Evolutionary conservation across 225 moss, liverwort and hornwort species (phyloP).

Genomic region (Polytrichum commune): DNA sequence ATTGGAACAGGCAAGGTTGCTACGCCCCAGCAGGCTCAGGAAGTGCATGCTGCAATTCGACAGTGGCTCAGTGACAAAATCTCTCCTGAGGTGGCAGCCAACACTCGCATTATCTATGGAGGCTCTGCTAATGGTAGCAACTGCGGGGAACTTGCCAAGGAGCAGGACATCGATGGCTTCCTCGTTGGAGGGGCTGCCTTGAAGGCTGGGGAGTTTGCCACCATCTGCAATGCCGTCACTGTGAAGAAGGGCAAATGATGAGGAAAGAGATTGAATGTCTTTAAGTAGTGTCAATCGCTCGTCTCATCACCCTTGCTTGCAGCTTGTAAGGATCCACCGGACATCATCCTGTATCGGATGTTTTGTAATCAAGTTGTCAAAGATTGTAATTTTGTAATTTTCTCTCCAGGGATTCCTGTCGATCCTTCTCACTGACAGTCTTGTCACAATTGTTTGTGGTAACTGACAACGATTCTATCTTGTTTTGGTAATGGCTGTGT

Average conservation of each 20-base stretch:
- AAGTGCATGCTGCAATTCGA: conserved; percentile 45
- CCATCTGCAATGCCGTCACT: conserved; percentile 55
- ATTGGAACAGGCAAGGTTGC: conserved; percentile 24
- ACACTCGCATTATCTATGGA: conserved; percentile 55
- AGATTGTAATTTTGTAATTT: too few relatives aligned
- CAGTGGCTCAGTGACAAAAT: conserved; percentile 44
- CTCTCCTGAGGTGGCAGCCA: conserved; percentile 32
- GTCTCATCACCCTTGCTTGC: too few relatives aligned
- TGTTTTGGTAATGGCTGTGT: too few relatives aligned
- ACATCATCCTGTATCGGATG: too few relatives aligned
- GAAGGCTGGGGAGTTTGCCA: conserved; percentile 59
- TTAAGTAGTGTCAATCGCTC: too few relatives aligned
- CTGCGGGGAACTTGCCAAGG: conserved; percentile 52
- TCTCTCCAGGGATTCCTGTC: too few relatives aligned
- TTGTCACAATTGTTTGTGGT: too few relatives aligned
- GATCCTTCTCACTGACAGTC: too few relatives aligned
- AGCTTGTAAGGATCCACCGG: too few relatives aligned
- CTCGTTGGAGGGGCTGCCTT: conserved; percentile 64
- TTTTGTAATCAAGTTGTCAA: too few relatives aligned
- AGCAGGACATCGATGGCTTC: conserved; percentile 65
- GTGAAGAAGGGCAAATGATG: conserved; percentile 39
- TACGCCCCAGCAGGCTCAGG: conserved; percentile 55
- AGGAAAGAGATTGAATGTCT: too few relatives aligned
- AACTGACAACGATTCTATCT: too few relatives aligned
- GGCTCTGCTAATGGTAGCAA: conserved; percentile 59